Percentiles rank a stretch among this genome's conserved stretches.
Evolutionary conservation across 2,329 filamentous ascomycete species (phyloP).

Genomic region (Domatiomyces globalis): DNA sequence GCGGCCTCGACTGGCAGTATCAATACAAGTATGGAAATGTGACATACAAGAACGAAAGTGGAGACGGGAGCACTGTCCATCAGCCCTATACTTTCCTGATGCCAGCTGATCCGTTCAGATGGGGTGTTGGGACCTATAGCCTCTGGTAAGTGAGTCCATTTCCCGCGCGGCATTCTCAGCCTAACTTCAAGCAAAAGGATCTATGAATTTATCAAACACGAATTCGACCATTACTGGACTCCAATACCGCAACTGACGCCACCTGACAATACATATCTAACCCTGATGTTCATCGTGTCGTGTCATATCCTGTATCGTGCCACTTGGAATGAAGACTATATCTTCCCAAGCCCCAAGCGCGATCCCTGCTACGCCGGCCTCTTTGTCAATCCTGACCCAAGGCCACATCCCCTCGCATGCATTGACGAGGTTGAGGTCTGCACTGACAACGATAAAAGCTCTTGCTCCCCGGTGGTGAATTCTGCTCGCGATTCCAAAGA

Average conservation of each 20-base stretch:
- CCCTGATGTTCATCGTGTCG: slow-evolving; percentile 2
- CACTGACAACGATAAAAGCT: neutral
- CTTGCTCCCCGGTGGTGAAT: too few relatives aligned
- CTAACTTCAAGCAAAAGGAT: neutral
- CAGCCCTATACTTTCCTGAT: neutral
- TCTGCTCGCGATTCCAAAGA: neutral
- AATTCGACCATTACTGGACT: slow-evolving; percentile 1
- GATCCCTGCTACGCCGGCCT: neutral
- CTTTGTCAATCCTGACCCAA: neutral
- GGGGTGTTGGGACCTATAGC: neutral
- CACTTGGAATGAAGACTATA: slow-evolving; percentile 1
- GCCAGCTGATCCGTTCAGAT: slow-evolving; percentile 1
- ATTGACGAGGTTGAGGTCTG: slow-evolving; percentile 5
- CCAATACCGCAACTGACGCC: neutral
- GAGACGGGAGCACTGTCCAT: neutral
- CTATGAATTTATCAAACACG: neutral
- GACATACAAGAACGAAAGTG: neutral
- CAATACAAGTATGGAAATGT: neutral
- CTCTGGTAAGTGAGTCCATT: slow-evolving; percentile 2
- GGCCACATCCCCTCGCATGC: slow-evolving; percentile 3
- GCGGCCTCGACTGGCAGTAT: neutral
- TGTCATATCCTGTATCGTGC: slow-evolving; percentile 5
- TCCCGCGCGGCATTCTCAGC: too few relatives aligned
- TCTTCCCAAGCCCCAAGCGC: neutral
- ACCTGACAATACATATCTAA: slow-evolving; percentile 2